Evolutionary conservation across 208 protist genomes (phyloP).

Genomic region (Leishmania gerbilli): DNA sequence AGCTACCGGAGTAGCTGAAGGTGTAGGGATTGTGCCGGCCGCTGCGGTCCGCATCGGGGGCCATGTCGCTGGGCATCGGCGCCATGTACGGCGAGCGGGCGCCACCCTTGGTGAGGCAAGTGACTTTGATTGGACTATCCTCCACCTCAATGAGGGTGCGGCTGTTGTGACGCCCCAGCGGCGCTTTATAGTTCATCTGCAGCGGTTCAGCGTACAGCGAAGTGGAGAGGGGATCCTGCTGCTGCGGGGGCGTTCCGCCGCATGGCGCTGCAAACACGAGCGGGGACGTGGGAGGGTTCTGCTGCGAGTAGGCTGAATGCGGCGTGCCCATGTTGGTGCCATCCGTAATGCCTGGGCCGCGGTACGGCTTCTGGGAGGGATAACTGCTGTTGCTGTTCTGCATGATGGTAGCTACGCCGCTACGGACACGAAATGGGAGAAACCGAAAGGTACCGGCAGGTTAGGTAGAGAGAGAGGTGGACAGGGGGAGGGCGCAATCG

Average conservation of each 20-base stretch:
- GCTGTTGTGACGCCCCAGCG: conserved; percentile 37
- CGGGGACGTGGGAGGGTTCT: conserved; percentile 32
- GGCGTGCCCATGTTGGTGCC: not conserved
- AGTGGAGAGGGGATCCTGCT: conserved; percentile 21
- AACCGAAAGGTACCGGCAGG: not conserved
- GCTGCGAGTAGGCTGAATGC: not conserved
- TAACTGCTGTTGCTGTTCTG: conserved; percentile 13
- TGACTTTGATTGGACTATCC: conserved; percentile 63
- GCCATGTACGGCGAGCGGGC: conserved; percentile 49
- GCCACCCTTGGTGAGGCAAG: conserved; percentile 45
- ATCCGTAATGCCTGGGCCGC: not conserved
- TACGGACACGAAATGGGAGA: not conserved
- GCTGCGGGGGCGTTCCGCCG: conserved; percentile 19
- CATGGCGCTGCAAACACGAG: conserved; percentile 46
- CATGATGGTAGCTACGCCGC: not conserved
- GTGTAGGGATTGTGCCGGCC: conserved; percentile 43
- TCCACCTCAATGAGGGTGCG: conserved; percentile 36
- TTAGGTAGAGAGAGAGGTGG: no score
- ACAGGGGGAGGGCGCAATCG: not conserved
- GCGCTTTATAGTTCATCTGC: conserved; percentile 39
- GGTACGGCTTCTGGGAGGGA: not conserved
- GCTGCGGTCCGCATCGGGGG: conserved; percentile 26
- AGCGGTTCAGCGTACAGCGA: conserved; percentile 36
- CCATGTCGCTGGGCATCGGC: conserved; percentile 18
- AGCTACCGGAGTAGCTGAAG: conserved; percentile 49